Evolutionary conservation across 169 alveolate species (phyloP).

Genomic region (Theileria luwenshuni): DNA sequence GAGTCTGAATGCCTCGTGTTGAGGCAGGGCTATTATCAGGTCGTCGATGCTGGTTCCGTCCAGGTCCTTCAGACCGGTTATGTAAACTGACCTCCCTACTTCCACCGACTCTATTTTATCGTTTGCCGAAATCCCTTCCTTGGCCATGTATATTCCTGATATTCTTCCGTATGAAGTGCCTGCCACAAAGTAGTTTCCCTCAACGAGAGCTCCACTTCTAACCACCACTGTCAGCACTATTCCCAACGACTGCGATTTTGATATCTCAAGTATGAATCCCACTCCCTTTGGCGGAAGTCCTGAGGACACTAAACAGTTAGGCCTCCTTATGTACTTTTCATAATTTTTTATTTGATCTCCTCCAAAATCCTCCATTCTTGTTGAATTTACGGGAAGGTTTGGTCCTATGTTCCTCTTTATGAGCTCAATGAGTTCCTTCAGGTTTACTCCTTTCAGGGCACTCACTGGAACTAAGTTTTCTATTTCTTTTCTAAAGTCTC

Average conservation of each 20-base stretch:
- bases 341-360: slow-evolving; percentile 29
- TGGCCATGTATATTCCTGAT: slow-evolving; percentile 58
- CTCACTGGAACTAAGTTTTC: slow-evolving; percentile 69
- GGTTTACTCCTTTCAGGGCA: slow-evolving; percentile 64
- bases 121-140: slow-evolving; percentile 9
- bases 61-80: slow-evolving; percentile 69
- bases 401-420: slow-evolving; percentile 27
- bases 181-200: slow-evolving; percentile 78
- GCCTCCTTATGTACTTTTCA: slow-evolving; percentile 67
- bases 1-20: slow-evolving; percentile 77
- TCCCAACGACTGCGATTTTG: slow-evolving; percentile 69
- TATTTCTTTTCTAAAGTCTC: slow-evolving; percentile 56
- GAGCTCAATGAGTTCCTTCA: slow-evolving; percentile 36
- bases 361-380: slow-evolving; percentile 7
- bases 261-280: slow-evolving; percentile 72
- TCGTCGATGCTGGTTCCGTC: slow-evolving; percentile 77
- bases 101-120: slow-evolving; percentile 65
- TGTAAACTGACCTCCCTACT: slow-evolving; percentile 72
- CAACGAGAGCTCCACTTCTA: slow-evolving; percentile 72
- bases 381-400: slow-evolving; percentile 51
- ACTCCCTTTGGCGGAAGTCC: slow-evolving; percentile 70
- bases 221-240: slow-evolving; percentile 68
- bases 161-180: slow-evolving; percentile 79
- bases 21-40: slow-evolving; percentile 70
- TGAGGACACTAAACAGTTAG: slow-evolving; percentile 70